phyloP scores from a whole-genome alignment of 2,329 filamentous ascomycete genomes.

The Parastagonospora nodorum region DNA sequence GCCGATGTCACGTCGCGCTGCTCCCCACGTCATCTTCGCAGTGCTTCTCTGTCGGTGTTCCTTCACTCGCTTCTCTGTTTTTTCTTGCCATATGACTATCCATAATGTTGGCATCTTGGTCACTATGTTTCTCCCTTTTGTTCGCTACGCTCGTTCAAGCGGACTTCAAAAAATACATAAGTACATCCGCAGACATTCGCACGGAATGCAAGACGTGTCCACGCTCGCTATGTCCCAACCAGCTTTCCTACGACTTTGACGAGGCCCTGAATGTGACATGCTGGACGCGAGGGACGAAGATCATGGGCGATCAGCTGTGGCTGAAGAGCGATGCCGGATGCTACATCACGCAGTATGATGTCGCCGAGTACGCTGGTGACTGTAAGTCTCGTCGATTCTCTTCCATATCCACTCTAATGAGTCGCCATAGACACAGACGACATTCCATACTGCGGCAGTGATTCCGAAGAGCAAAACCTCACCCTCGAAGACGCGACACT shows the following conservation, averaged over 20 bases:
- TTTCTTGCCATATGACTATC: not conserved
- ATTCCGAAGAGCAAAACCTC: slow-evolving; percentile 29
- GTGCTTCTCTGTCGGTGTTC: not conserved
- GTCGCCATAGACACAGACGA: slow-evolving; percentile 21
- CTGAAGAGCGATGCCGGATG: slow-evolving; percentile 32
- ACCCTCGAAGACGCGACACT: slow-evolving; percentile 29
- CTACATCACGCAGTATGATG: slow-evolving; percentile 39
- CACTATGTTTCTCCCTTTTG: not conserved
- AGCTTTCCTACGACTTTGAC: slow-evolving; percentile 16
- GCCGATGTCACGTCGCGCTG: not conserved
- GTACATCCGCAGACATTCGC: slow-evolving; percentile 24
- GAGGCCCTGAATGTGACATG: slow-evolving; percentile 33
- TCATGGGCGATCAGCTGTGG: slow-evolving; percentile 34
- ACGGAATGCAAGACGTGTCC: slow-evolving; percentile 42
- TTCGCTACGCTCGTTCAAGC: not conserved
- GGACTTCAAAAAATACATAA: slow-evolving; percentile 22
- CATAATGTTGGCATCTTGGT: slow-evolving; percentile 7
- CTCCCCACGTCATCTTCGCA: not conserved
- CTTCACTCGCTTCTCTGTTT: slow-evolving; percentile 1
- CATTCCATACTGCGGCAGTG: slow-evolving; percentile 32
- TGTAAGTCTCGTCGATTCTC: slow-evolving; percentile 14
- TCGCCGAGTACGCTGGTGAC: slow-evolving; percentile 29
- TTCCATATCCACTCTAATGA: not conserved
- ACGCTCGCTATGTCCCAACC: slow-evolving; percentile 33
- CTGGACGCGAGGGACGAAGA: slow-evolving; percentile 37